Evolutionary conservation across 495 filamentous ascomycete species (phyloP).

Genomic region (Achaetomiella virescens): DNA sequence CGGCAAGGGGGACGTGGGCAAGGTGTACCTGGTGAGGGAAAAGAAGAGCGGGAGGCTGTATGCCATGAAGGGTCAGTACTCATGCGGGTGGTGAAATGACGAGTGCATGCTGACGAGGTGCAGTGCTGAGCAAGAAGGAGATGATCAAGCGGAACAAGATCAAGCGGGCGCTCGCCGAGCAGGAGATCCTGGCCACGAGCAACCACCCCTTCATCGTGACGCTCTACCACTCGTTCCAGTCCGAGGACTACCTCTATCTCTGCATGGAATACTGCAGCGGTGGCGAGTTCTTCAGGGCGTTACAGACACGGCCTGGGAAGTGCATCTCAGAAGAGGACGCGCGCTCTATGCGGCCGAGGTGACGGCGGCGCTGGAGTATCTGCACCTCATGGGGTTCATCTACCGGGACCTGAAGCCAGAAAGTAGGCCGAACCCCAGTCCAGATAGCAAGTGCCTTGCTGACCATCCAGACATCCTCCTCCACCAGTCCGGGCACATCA

Average conservation of each 20-base stretch:
- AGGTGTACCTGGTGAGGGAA: slow-evolving; percentile 94
- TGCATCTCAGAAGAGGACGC: slow-evolving; percentile 96
- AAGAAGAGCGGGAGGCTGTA: slow-evolving; percentile 94
- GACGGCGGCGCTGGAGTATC: slow-evolving; percentile 93
- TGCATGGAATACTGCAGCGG: slow-evolving; percentile 99
- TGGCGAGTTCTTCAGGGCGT: slow-evolving; percentile 93
- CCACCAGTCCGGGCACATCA: slow-evolving; percentile 97
- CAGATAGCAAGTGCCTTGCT: slow-evolving; percentile 2
- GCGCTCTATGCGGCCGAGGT: slow-evolving; percentile 94
- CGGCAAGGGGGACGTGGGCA: slow-evolving; percentile 96
- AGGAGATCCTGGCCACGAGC: slow-evolving; percentile 96
- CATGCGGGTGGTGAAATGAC: neutral
- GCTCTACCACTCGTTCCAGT: slow-evolving; percentile 97
- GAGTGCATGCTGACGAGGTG: neutral
- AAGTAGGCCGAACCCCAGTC: slow-evolving; percentile 53
- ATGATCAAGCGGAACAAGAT: slow-evolving; percentile 99
- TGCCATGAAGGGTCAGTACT: slow-evolving; percentile 85
- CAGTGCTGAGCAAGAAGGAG: slow-evolving; percentile 98
- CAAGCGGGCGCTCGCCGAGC: slow-evolving; percentile 93
- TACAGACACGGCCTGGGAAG: slow-evolving; percentile 95
- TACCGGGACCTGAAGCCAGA: slow-evolving; percentile 97
- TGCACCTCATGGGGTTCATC: slow-evolving; percentile 99
- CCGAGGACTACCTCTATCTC: slow-evolving; percentile 93
- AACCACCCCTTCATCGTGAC: slow-evolving; percentile 99
- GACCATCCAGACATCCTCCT: slow-evolving; percentile 75